These are phyloP conservation scores for Pisolithus sp. DNA, from an alignment of 768 basidiomycete genomes.

Conservation along the genomic window DNA sequence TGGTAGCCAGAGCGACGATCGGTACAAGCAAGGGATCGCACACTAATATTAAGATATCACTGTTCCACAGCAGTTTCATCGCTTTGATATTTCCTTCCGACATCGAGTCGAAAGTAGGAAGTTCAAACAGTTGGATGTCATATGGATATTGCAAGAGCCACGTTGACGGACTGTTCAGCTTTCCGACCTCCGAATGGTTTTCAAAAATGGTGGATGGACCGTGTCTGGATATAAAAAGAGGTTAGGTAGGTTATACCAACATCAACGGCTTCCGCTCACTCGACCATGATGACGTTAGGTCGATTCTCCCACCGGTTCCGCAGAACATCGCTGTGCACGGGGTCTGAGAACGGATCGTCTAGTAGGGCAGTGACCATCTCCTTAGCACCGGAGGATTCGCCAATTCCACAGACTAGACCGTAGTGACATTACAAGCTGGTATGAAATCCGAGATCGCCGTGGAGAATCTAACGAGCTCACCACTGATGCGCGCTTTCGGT, in stretches of 20 bases:
- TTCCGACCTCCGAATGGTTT: slow-evolving; percentile 5
- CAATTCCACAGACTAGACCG: slow-evolving; percentile 50
- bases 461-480: slow-evolving; percentile 28
- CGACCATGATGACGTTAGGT: slow-evolving; percentile 18
- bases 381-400: slow-evolving; percentile 45
- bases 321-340: slow-evolving; percentile 35
- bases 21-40: slow-evolving; percentile 54
- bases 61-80: slow-evolving; percentile 26
- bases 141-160: slow-evolving; percentile 53
- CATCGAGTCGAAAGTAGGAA: slow-evolving; percentile 15
- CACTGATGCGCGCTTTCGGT: slow-evolving; percentile 40
- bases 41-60: slow-evolving; percentile 61
- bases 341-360: slow-evolving; percentile 61
- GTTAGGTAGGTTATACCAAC: neutral
- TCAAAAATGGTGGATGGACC: slow-evolving; percentile 15
- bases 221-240: slow-evolving; percentile 9
- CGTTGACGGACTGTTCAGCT: slow-evolving; percentile 40
- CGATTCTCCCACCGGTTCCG: slow-evolving; percentile 44
- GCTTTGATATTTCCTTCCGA: slow-evolving; percentile 10
- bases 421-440: neutral
- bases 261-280: slow-evolving; percentile 14
- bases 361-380: slow-evolving; percentile 67
- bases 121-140: slow-evolving; percentile 44
- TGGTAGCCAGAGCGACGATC: slow-evolving; percentile 30
- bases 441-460: slow-evolving; percentile 1